Evolutionary conservation across 371 early-diverging fungal species (phyloP).

Genomic region (Mortierella sp.): DNA sequence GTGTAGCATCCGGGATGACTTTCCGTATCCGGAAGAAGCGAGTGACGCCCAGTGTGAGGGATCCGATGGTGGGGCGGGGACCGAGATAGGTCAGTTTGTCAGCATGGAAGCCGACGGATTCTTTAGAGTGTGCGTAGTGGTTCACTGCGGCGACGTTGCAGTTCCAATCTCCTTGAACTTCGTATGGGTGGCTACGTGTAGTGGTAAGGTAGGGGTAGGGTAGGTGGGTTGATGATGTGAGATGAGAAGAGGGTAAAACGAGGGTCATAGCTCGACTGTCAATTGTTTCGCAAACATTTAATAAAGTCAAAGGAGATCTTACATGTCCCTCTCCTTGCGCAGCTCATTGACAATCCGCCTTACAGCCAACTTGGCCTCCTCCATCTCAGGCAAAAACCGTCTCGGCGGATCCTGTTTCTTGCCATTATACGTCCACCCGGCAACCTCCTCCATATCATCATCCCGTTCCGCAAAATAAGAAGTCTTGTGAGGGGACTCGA

Average conservation of each 20-base stretch:
- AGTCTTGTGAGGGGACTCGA: conserved; percentile 59
- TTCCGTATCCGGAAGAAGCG: conserved; percentile 69
- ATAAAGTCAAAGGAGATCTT: not conserved
- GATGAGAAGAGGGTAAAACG: not conserved
- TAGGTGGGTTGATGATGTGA: not conserved
- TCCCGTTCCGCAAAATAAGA: conserved; percentile 48
- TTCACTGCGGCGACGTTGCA: conserved; percentile 62
- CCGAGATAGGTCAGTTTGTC: conserved; percentile 70
- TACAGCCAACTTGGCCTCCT: conserved; percentile 50
- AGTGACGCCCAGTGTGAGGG: conserved; percentile 69
- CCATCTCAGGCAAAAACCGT: conserved; percentile 52
- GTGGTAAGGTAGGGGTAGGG: not conserved
- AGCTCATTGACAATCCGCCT: conserved; percentile 51
- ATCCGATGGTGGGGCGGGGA: conserved; percentile 70
- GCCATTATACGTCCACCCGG: conserved; percentile 57
- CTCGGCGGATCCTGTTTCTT: conserved; percentile 37
- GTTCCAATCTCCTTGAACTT: conserved; percentile 56
- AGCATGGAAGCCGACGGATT: conserved; percentile 63
- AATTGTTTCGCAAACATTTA: not conserved
- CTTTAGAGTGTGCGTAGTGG: conserved; percentile 59
- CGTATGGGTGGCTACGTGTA: conserved; percentile 43
- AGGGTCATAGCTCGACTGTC: not conserved
- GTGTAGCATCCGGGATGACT: conserved; percentile 51
- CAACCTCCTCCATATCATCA: conserved; percentile 41
- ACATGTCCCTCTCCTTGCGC: conserved; percentile 40